These are phyloP conservation scores for Silene noctiflora DNA, from an alignment of 179 eudicot species.

Conservation along the genomic window DNA sequence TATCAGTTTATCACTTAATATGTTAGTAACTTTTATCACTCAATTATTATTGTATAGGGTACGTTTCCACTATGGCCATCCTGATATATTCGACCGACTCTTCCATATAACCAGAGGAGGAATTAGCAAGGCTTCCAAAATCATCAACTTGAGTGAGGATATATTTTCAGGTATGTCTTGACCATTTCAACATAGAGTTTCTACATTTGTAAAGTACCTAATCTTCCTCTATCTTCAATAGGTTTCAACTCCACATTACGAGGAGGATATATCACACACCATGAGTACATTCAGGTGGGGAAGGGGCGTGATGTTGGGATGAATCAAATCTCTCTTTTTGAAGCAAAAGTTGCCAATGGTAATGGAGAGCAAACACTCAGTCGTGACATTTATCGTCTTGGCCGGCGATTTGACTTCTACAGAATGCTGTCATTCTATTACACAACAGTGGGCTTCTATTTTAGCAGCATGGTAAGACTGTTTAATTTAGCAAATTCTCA, in stretches of 20 bases:
- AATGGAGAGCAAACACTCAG: slow-evolving; percentile 55
- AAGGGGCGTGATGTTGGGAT: slow-evolving; percentile 97
- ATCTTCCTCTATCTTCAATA: slow-evolving; percentile 27
- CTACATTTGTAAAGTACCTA: slow-evolving; percentile 9
- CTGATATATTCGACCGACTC: slow-evolving; percentile 91
- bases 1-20: neutral
- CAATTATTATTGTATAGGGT: slow-evolving; percentile 47
- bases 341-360: slow-evolving; percentile 52
- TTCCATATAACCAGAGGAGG: slow-evolving; percentile 95
- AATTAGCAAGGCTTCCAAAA: slow-evolving; percentile 83
- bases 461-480: slow-evolving; percentile 43
- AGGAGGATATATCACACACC: slow-evolving; percentile 83
- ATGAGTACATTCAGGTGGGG: slow-evolving; percentile 95
- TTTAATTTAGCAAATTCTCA: slow-evolving; percentile 4
- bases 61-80: slow-evolving; percentile 95
- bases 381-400: slow-evolving; percentile 52
- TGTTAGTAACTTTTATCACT: slow-evolving; percentile 15
- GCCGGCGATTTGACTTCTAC: slow-evolving; percentile 48
- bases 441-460: slow-evolving; percentile 51
- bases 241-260: slow-evolving; percentile 85
- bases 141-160: slow-evolving; percentile 88
- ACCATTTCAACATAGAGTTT: slow-evolving; percentile 1
- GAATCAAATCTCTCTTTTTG: slow-evolving; percentile 61
- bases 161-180: slow-evolving; percentile 69
- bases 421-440: slow-evolving; percentile 54